Percentiles rank a stretch among this genome's conserved stretches.
Conservation (phyloP, 371 early-diverging fungal genomes). For the Mortierella sp. region DNA sequence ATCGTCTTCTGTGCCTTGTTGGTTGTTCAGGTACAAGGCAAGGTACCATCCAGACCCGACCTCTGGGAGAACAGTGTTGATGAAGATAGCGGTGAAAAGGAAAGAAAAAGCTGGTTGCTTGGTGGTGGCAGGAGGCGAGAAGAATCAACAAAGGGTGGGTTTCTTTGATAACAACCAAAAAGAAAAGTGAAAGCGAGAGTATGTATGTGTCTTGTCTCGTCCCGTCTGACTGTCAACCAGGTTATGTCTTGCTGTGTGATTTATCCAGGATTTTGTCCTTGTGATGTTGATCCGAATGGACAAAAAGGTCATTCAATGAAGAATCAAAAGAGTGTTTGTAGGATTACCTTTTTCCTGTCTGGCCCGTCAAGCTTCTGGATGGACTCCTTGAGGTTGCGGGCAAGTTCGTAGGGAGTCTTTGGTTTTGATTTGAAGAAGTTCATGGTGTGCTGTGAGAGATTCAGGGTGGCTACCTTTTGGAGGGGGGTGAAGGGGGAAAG, state of each 20-base stretch:
- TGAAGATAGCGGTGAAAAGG: not conserved
- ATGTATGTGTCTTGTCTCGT: not conserved
- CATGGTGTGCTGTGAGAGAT: slow-evolving; percentile 64
- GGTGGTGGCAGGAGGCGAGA: not conserved
- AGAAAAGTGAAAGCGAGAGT: not conserved
- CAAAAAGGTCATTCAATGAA: not conserved
- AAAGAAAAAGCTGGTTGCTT: not conserved
- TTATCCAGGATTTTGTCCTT: not conserved
- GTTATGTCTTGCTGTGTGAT: slow-evolving; percentile 27
- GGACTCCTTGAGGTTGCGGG: slow-evolving; percentile 88
- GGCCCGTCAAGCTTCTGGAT: slow-evolving; percentile 78
- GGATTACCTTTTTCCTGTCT: slow-evolving; percentile 73
- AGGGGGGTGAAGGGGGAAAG: not conserved
- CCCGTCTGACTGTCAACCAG: not conserved
- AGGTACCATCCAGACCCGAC: not conserved
- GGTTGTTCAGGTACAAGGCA: not conserved
- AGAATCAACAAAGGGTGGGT: not conserved
- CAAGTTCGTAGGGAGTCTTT: slow-evolving; percentile 92
- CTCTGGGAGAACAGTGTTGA: not conserved
- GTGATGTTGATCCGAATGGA: slow-evolving; percentile 6
- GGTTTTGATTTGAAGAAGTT: slow-evolving; percentile 92
- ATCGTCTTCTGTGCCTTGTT: not conserved
- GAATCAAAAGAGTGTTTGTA: too few species aligned
- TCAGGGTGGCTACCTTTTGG: not conserved
- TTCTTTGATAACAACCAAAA: not conserved